Conservation (phyloP, 208 protist species). For the Jaenimonas drosophilae region DNA sequence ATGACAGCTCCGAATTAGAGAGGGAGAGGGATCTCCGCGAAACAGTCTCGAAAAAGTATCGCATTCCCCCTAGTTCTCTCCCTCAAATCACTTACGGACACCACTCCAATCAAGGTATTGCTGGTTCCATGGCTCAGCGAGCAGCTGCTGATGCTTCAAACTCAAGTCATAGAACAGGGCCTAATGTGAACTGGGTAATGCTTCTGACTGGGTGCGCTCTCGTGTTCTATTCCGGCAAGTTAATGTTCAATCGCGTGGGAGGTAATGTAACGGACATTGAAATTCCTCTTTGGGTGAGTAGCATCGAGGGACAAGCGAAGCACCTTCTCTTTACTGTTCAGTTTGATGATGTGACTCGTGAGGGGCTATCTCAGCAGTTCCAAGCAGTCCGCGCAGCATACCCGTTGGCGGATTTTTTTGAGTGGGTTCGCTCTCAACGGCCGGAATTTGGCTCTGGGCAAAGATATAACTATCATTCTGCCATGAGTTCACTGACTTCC, state of each 20-base stretch:
- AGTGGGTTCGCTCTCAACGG: conserved; percentile 26
- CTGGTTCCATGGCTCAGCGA: not conserved
- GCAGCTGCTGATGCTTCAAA: conserved; percentile 1
- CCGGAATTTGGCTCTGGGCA: conserved; percentile 54
- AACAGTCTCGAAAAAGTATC: too few relatives aligned
- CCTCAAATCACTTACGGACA: too few relatives aligned
- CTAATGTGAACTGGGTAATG: conserved; percentile 47
- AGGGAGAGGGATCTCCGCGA: too few relatives aligned
- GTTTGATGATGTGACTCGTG: conserved; percentile 31
- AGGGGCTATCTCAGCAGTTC: conserved; percentile 41
- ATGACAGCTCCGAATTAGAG: too few relatives aligned
- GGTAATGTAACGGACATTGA: conserved; percentile 22
- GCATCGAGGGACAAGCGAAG: conserved; percentile 42
- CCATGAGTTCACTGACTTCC: conserved; percentile 17
- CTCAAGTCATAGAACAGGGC: conserved; percentile 6
- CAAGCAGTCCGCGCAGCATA: conserved; percentile 25
- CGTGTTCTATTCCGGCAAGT: conserved; percentile 46
- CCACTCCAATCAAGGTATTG: conserved; percentile 8
- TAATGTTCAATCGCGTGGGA: conserved; percentile 33
- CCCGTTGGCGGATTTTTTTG: conserved; percentile 54
- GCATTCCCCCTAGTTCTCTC: too few relatives aligned
- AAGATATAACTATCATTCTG: conserved; percentile 23
- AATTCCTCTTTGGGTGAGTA: conserved; percentile 52
- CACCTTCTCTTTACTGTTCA: conserved; percentile 61
- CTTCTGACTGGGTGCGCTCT: conserved; percentile 39